Evolutionary conservation across 306 rosid species (phyloP).

Genomic region (Casuarina equisetifolia): DNA sequence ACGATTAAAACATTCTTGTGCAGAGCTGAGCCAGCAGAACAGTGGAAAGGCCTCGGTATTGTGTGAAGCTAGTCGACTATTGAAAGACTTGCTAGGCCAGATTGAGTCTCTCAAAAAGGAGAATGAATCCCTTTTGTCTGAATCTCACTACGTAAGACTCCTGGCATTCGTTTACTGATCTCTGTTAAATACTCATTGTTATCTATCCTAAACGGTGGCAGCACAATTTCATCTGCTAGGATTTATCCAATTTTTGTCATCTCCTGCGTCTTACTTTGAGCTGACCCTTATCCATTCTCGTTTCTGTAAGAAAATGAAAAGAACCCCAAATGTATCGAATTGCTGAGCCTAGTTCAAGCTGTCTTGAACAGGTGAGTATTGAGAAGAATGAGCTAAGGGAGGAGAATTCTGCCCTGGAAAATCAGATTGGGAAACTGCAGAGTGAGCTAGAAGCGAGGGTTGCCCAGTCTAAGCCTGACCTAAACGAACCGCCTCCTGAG

Average conservation of each 20-base stretch:
- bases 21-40: conserved; percentile 62
- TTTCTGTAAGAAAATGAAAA: conserved; percentile 11
- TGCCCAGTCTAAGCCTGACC: conserved; percentile 67
- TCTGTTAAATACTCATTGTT: neutral
- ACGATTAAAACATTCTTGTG: conserved; percentile 2
- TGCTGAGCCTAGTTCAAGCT: conserved; percentile 5
- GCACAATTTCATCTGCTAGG: neutral
- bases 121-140: conserved; percentile 59
- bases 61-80: conserved; percentile 58
- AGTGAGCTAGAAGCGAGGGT: conserved; percentile 60
- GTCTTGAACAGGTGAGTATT: conserved; percentile 53
- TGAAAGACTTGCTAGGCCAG: conserved; percentile 67
- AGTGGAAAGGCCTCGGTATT: conserved; percentile 72
- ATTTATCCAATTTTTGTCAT: neutral
- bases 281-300: neutral
- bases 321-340: neutral
- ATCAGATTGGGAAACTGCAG: conserved; percentile 63
- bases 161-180: neutral
- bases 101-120: conserved; percentile 69
- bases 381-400: conserved; percentile 84
- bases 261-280: neutral
- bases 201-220: conserved; percentile 2
- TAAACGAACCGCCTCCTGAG: conserved; percentile 58
- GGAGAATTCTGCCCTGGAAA: conserved; percentile 65
- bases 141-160: conserved; percentile 69